phyloP scores from a whole-genome alignment of 176 grass and related monocot genomes.

The Aegilops bicornis region DNA sequence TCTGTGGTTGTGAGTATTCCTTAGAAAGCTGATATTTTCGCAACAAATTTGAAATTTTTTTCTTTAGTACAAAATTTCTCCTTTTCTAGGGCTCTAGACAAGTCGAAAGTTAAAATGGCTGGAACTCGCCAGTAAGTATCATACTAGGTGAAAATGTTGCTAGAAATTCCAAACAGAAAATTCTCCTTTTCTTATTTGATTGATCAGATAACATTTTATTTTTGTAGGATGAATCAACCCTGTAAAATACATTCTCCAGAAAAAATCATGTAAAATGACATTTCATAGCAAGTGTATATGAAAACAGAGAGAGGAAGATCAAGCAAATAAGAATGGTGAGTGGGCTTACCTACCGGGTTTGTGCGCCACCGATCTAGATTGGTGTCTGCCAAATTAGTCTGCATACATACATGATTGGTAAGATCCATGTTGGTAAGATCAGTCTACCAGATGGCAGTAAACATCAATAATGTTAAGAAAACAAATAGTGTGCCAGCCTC shows the following conservation, averaged over 20 bases:
- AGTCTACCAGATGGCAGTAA: neutral
- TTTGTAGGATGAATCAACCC: neutral
- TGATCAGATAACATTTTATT: too few relatives aligned
- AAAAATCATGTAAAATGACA: neutral
- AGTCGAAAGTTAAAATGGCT: neutral
- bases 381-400: constrained; percentile 41
- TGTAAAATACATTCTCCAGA: neutral
- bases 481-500: constrained; percentile 1
- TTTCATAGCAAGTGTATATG: neutral
- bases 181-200: neutral
- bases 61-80: too few relatives aligned
- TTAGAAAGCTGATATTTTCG: neutral
- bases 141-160: neutral
- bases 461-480: neutral
- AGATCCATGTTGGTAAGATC: neutral
- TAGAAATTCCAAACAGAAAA: neutral
- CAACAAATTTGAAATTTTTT: neutral
- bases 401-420: constrained; percentile 1
- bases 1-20: neutral
- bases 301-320: neutral
- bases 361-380: constrained; percentile 48
- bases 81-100: neutral
- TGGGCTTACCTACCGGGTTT: constrained; percentile 60
- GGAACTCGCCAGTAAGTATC: neutral
- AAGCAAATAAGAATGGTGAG: neutral